Evolutionary conservation across 78 protist genomes (phyloP).

Genomic region (Tieghemostelium lacteum): DNA sequence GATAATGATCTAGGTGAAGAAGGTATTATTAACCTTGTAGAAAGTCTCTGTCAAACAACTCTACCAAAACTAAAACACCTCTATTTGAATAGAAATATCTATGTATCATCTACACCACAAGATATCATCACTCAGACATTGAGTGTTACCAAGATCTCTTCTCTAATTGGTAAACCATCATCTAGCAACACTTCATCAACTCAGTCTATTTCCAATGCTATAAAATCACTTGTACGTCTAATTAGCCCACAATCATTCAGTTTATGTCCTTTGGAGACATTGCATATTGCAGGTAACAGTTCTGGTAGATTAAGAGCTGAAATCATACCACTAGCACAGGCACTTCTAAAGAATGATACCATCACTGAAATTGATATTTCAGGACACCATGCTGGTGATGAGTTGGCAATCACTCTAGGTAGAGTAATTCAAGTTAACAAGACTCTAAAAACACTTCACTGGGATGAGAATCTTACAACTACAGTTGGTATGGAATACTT

Average conservation of each 20-base stretch:
- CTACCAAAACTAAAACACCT: slow-evolving; percentile 71
- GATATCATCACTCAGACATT: slow-evolving; percentile 55
- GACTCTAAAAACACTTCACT: slow-evolving; percentile 51
- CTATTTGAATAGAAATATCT: slow-evolving; percentile 49
- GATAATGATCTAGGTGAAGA: slow-evolving; percentile 64
- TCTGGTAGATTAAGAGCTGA: slow-evolving; percentile 43
- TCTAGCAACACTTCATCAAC: neutral
- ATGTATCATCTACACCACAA: neutral
- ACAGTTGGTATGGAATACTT: slow-evolving; percentile 72
- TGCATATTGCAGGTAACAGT: slow-evolving; percentile 42
- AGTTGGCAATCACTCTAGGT: slow-evolving; percentile 59
- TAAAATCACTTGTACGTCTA: slow-evolving; percentile 30
- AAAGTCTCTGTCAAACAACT: slow-evolving; percentile 44
- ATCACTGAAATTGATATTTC: slow-evolving; percentile 60
- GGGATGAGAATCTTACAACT: slow-evolving; percentile 77
- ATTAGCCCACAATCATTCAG: slow-evolving; percentile 49
- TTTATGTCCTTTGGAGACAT: slow-evolving; percentile 68
- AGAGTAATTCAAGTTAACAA: slow-evolving; percentile 67
- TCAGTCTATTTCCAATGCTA: slow-evolving; percentile 21
- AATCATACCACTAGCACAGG: slow-evolving; percentile 54
- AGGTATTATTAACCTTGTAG: slow-evolving; percentile 41
- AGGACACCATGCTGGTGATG: slow-evolving; percentile 81
- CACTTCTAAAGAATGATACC: slow-evolving; percentile 63
- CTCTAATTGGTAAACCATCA: neutral
- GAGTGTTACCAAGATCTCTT: slow-evolving; percentile 4